A percentile compares a stretch with the other conserved stretches of the same genome.
Evolutionary conservation across 2,329 filamentous ascomycete genomes (phyloP).

Genomic region (Fonsecaea nubica): DNA sequence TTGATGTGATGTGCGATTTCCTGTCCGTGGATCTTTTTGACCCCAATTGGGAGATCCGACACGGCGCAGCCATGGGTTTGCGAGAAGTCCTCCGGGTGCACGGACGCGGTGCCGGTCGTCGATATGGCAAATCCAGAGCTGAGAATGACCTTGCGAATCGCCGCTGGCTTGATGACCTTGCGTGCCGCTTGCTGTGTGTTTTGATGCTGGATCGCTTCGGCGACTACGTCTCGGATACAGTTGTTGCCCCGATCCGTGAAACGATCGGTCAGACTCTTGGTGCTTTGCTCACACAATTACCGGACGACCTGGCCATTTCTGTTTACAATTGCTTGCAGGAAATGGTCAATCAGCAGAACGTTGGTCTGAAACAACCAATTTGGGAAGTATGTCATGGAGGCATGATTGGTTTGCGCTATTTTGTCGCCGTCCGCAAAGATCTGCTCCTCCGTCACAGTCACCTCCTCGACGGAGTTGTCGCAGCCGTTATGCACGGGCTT

Average conservation of each 20-base stretch:
- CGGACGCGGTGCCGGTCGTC: slow-evolving; percentile 82
- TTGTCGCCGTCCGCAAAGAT: slow-evolving; percentile 94
- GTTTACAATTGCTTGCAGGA: slow-evolving; percentile 85
- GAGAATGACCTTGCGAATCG: slow-evolving; percentile 84
- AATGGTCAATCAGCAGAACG: slow-evolving; percentile 89
- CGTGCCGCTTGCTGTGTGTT: slow-evolving; percentile 92
- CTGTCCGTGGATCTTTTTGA: slow-evolving; percentile 94
- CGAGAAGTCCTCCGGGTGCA: slow-evolving; percentile 92
- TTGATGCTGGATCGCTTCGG: slow-evolving; percentile 98
- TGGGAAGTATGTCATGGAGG: slow-evolving; percentile 98
- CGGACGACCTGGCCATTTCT: slow-evolving; percentile 76
- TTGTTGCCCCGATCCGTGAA: slow-evolving; percentile 93
- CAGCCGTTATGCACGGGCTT: slow-evolving; percentile 92
- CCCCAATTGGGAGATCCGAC: slow-evolving; percentile 89
- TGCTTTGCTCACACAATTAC: slow-evolving; percentile 83
- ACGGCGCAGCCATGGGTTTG: slow-evolving; percentile 93
- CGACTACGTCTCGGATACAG: slow-evolving; percentile 96
- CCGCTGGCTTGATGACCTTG: slow-evolving; percentile 89
- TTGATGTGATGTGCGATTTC: slow-evolving; percentile 90
- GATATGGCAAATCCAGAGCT: slow-evolving; percentile 69
- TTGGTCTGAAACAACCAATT: slow-evolving; percentile 73
- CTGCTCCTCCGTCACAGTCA: slow-evolving; percentile 80
- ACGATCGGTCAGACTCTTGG: slow-evolving; percentile 93
- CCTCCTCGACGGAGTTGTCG: slow-evolving; percentile 90
- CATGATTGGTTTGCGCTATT: slow-evolving; percentile 94